phyloP scores from a whole-genome alignment of 1,284 basidiomycete genomes.

The Microbotryomycetes sp. region DNA sequence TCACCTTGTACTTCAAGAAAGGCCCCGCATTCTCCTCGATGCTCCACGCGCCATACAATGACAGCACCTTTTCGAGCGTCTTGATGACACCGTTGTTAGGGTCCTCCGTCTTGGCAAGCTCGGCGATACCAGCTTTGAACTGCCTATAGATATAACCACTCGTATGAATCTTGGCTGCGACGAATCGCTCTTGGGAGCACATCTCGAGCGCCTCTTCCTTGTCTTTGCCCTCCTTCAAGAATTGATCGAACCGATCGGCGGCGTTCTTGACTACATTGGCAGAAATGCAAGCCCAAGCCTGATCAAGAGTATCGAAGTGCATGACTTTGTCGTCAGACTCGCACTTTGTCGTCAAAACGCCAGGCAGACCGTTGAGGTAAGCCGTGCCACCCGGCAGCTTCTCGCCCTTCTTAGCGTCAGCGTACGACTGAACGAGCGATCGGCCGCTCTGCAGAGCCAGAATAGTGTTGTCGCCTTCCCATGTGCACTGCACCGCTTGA shows the following conservation, averaged over 20 bases:
- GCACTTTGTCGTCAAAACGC: slow-evolving; percentile 44
- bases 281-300: slow-evolving; percentile 48
- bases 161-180: slow-evolving; percentile 49
- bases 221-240: slow-evolving; percentile 44
- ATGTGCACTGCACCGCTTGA: slow-evolving; percentile 51
- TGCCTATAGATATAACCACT: slow-evolving; percentile 36
- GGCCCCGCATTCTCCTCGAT: slow-evolving; percentile 52
- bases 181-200: slow-evolving; percentile 50
- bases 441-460: slow-evolving; percentile 50
- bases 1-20: slow-evolving; percentile 49
- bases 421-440: slow-evolving; percentile 48
- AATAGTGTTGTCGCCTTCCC: slow-evolving; percentile 54
- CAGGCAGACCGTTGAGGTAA: slow-evolving; percentile 46
- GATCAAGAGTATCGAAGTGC: slow-evolving; percentile 45
- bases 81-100: slow-evolving; percentile 40
- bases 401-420: slow-evolving; percentile 46
- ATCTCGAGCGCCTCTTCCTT: slow-evolving; percentile 50
- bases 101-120: slow-evolving; percentile 36
- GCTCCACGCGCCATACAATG: slow-evolving; percentile 49
- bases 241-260: slow-evolving; percentile 44
- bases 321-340: slow-evolving; percentile 20
- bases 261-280: slow-evolving; percentile 52
- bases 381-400: slow-evolving; percentile 45
- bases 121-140: slow-evolving; percentile 43
- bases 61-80: slow-evolving; percentile 38